Base-by-base conservation (phyloP, 2,329 filamentous ascomycete genomes). In the Penicillium sp. region DNA sequence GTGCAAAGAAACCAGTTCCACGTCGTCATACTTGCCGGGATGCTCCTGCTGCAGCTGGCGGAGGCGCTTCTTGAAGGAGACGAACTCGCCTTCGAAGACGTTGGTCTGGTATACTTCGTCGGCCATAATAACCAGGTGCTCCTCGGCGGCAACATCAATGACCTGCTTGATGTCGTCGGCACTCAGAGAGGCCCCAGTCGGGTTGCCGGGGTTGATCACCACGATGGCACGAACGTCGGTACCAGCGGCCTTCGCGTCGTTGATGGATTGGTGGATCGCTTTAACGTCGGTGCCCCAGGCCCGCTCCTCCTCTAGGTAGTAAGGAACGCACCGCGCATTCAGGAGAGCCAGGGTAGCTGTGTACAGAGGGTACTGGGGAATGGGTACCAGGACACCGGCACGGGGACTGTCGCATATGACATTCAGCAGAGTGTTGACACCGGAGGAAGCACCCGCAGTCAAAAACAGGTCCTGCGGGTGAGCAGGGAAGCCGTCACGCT, bases 21-120 rank as follows among this genome's bases (percentile, higher is more conserved):
- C 78, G 60, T 81, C 71, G 72, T 95, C 88, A 74, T 89, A 97
- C 69, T 83, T 84, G 64, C 83, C 87, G 1, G 86, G 82, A 39
- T 78, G 72, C 66, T 86, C 75, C 70, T 86, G 78, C 72, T 97
- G 92, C 64, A 97, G 76, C 61, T 86, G 67, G 56, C 91, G 83
- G 44, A 98, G 81, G 35, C 86, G 84, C 63, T 87, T 84, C 78
- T 97, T 97, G 85, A 98, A 97, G 65, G 88, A 95, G 75, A 88
- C 83, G 78, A 98, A 98, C 69, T 92, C 80, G 71, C 93, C 93
- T 54, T 87, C 77, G 75, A 98, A 98, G 62, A 98, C 88, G 72
- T 98, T 98, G 67, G 93, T 97, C 76, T 98, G 93, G 81, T 98
- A 98, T 32, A 98, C 93, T 73, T 98, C 93, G 66, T 98, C 93